These are phyloP conservation scores for Penicillium rolfsii DNA, from an alignment of 2,329 filamentous ascomycete genomes.

Conservation along the genomic window DNA sequence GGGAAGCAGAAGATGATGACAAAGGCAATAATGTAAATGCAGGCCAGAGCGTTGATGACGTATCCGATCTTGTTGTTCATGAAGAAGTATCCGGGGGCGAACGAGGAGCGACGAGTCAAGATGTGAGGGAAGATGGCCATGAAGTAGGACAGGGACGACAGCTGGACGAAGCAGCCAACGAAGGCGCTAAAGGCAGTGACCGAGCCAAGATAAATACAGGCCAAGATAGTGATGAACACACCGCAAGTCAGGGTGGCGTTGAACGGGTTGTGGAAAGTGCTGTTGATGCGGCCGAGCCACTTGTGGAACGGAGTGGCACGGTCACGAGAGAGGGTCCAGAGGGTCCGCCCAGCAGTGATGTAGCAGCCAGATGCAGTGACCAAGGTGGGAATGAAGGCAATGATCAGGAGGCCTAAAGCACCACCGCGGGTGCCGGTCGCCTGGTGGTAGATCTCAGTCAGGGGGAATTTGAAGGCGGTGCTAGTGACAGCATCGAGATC, in stretches of 20 bases:
- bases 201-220: slow-evolving; percentile 61
- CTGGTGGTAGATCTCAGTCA: slow-evolving; percentile 54
- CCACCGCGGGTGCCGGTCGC: slow-evolving; percentile 54
- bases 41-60: slow-evolving; percentile 54
- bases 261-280: slow-evolving; percentile 61
- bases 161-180: slow-evolving; percentile 61
- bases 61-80: slow-evolving; percentile 56
- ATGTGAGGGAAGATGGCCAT: slow-evolving; percentile 57
- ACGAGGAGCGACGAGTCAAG: slow-evolving; percentile 55
- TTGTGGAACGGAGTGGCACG: slow-evolving; percentile 61
- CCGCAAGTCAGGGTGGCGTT: slow-evolving; percentile 61
- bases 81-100: slow-evolving; percentile 58
- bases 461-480: slow-evolving; percentile 47
- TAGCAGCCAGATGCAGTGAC: slow-evolving; percentile 59
- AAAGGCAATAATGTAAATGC: slow-evolving; percentile 59
- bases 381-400: slow-evolving; percentile 59
- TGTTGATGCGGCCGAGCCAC: slow-evolving; percentile 59
- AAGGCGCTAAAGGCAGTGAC: slow-evolving; percentile 61
- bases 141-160: slow-evolving; percentile 60
- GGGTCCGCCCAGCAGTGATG: slow-evolving; percentile 63
- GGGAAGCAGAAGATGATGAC: slow-evolving; percentile 65
- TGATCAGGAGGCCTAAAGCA: slow-evolving; percentile 61
- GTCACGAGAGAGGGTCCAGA: slow-evolving; percentile 64
- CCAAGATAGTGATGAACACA: slow-evolving; percentile 56
- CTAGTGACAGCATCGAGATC: slow-evolving; percentile 35